phyloP scores from a whole-genome alignment of 176 grass and related monocot species.

The Neostapfia colusana region DNA sequence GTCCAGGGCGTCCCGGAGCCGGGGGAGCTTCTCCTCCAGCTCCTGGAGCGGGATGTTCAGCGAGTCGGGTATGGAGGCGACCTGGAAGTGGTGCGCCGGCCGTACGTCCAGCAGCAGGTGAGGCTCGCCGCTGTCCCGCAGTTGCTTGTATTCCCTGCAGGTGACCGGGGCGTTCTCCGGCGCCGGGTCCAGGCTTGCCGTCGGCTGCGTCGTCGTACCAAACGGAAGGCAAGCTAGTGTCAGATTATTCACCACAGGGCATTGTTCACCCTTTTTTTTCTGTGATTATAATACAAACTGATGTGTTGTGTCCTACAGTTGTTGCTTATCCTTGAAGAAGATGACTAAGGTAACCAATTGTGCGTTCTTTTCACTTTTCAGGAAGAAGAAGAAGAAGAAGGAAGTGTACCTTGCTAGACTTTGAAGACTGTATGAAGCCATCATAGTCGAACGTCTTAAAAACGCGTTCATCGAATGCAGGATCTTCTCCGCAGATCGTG shows the following conservation, averaged over 20 bases:
- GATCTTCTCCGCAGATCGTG: constrained; percentile 63
- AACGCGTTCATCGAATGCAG: constrained; percentile 45
- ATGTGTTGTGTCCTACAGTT: too few species aligned
- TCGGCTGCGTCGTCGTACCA: constrained; percentile 44
- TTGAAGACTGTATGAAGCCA: constrained; percentile 74
- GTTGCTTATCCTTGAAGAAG: too few species aligned
- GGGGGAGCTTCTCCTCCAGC: constrained; percentile 59
- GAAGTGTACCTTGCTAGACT: constrained; percentile 71
- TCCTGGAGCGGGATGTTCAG: constrained; percentile 67
- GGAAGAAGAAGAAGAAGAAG: too few species aligned
- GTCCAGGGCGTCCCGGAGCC: constrained; percentile 21
- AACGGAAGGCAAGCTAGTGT: neutral
- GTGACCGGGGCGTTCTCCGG: constrained; percentile 55
- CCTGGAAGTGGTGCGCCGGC: constrained; percentile 81
- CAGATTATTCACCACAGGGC: too few species aligned
- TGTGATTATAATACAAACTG: too few species aligned
- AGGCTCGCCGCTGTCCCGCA: constrained; percentile 47
- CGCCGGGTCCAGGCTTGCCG: constrained; percentile 44
- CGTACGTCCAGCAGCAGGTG: constrained; percentile 76
- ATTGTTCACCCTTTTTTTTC: too few species aligned
- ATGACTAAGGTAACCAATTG: too few species aligned
- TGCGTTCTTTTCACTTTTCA: too few species aligned
- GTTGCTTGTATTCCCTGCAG: constrained; percentile 60
- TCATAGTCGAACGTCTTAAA: constrained; percentile 90
- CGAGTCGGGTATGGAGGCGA: constrained; percentile 59